phyloP scores from a whole-genome alignment of 2,329 filamentous ascomycete genomes.

The Leptographium lundbergii region DNA sequence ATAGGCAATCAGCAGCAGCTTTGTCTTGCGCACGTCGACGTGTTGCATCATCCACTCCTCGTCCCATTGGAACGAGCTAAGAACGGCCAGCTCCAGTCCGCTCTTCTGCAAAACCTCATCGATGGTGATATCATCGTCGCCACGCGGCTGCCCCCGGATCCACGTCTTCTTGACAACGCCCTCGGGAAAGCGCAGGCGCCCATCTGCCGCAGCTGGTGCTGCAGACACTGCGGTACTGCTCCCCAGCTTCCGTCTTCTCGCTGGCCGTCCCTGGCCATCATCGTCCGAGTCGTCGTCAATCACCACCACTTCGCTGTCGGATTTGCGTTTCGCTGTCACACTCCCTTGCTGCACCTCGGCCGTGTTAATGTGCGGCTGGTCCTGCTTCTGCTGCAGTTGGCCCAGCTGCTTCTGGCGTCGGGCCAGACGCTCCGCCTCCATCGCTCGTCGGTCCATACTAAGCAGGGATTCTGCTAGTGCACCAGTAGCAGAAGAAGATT shows the following conservation, averaged over 20 bases:
- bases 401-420: constrained; percentile 44
- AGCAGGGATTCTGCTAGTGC: constrained; percentile 23
- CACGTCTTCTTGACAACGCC: constrained; percentile 77
- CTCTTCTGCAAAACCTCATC: constrained; percentile 72
- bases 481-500: constrained; percentile 6
- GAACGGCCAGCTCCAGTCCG: constrained; percentile 59
- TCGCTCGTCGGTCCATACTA: constrained; percentile 61
- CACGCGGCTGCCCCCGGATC: constrained; percentile 48
- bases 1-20: constrained; percentile 47
- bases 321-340: constrained; percentile 27
- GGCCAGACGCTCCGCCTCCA: constrained; percentile 74
- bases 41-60: constrained; percentile 67
- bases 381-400: not conserved
- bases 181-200: constrained; percentile 28
- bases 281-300: constrained; percentile 11
- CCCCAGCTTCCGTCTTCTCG: not conserved
- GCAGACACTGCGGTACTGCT: not conserved
- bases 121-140: constrained; percentile 65
- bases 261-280: not conserved
- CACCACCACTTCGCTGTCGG: constrained; percentile 28
- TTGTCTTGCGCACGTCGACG: constrained; percentile 46
- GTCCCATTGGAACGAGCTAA: constrained; percentile 84
- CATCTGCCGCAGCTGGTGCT: not conserved
- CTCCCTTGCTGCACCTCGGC: not conserved
- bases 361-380: not conserved